Evolutionary conservation across 176 grass and related monocot species (phyloP).

Genomic region (Hyparrhenia diplandra): DNA sequence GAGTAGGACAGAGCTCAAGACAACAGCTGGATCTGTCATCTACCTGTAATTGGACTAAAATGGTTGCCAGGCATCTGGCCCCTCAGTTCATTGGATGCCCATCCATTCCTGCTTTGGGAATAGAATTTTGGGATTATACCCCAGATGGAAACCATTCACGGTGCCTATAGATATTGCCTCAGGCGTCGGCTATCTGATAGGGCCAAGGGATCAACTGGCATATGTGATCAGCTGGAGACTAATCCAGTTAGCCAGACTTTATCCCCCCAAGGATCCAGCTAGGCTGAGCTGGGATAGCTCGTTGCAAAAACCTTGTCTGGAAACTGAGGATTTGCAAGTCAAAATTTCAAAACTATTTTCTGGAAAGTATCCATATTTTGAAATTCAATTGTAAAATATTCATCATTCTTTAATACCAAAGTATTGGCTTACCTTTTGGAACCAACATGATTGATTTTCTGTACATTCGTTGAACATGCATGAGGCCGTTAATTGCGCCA

Average conservation of each 20-base stretch:
- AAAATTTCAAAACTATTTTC: not conserved
- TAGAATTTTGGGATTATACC: constrained; percentile 1
- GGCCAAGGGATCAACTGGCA: not conserved
- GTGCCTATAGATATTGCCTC: not conserved
- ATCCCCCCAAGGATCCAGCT: not conserved
- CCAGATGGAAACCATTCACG: not conserved
- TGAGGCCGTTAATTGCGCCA: not conserved
- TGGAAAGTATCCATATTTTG: not conserved
- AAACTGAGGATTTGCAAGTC: not conserved
- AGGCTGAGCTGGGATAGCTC: not conserved
- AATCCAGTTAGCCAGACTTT: not conserved
- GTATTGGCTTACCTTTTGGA: not conserved
- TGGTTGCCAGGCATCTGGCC: not conserved
- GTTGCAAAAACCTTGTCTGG: not conserved
- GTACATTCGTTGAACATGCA: not conserved
- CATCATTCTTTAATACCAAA: not conserved
- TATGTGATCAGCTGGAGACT: not conserved
- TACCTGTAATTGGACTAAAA: not conserved
- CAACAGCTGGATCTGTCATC: constrained; percentile 9
- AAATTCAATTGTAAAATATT: not conserved
- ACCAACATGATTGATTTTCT: not conserved
- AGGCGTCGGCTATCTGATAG: not conserved
- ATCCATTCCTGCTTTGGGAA: not conserved
- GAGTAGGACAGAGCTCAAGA: constrained; percentile 15
- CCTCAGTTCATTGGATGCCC: not conserved